phyloP scores from a whole-genome alignment of 2,329 filamentous ascomycete species.

The Fusarium newnesense region DNA sequence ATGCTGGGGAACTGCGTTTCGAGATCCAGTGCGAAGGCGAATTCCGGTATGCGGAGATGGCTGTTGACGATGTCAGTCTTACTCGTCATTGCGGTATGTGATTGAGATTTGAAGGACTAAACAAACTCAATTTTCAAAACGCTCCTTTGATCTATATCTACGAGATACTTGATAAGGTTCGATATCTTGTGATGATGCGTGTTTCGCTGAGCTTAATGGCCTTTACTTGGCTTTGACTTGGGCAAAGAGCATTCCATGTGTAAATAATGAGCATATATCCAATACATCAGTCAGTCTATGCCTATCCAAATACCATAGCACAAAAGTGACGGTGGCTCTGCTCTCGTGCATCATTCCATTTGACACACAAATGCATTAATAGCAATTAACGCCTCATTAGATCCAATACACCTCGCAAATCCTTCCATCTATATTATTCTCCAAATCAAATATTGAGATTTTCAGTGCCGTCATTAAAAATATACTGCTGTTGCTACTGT shows the following conservation, averaged over 20 bases:
- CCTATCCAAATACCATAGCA: neutral
- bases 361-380: neutral
- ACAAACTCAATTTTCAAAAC: neutral
- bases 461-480: neutral
- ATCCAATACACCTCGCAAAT: neutral
- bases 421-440: neutral
- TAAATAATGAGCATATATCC: neutral
- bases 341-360: neutral
- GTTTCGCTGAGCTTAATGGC: neutral
- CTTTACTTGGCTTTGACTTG: neutral
- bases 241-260: neutral
- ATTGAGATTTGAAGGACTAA: neutral
- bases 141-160: rapidly evolving
- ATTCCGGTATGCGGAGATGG: neutral
- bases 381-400: neutral
- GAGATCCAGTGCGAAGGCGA: neutral
- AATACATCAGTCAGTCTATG: neutral
- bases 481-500: neutral
- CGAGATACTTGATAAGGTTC: neutral
- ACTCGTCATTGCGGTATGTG: neutral
- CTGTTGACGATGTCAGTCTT: neutral
- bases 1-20: neutral
- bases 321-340: neutral
- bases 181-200: neutral
- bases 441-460: neutral